Evolutionary conservation across 163 green algal species (phyloP).

Genomic region (Scenedesmus sp.): DNA sequence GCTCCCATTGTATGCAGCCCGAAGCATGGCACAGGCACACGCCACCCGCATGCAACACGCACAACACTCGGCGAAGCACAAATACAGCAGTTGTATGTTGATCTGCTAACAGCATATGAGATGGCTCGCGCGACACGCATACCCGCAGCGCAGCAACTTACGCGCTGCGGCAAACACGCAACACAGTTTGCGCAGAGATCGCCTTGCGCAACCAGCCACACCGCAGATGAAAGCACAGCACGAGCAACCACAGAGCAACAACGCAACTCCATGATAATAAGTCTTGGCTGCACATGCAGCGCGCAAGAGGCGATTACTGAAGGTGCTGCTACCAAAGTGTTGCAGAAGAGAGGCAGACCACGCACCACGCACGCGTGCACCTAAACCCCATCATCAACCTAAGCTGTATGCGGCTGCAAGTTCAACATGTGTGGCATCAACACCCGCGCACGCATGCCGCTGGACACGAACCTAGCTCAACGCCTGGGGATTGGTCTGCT

Average conservation of each 20-base stretch:
- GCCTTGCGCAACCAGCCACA: not conserved
- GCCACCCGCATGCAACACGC: not conserved
- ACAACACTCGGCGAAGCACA: not conserved
- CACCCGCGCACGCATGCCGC: not conserved
- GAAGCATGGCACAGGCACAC: not conserved
- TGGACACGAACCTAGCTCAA: not conserved
- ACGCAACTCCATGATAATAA: not conserved
- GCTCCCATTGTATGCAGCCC: not conserved
- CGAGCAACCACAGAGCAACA: not conserved
- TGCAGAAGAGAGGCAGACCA: not conserved
- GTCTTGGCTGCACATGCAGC: not conserved
- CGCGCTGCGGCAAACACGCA: not conserved
- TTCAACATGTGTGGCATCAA: not conserved
- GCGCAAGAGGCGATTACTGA: not conserved
- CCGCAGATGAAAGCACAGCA: not conserved
- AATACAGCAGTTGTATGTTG: not conserved
- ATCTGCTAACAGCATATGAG: not conserved
- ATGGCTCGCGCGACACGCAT: not conserved
- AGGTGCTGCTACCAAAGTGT: not conserved
- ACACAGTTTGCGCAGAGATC: not conserved
- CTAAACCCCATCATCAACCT: not conserved
- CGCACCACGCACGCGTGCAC: not conserved
- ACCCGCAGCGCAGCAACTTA: not conserved
- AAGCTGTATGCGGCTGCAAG: not conserved
- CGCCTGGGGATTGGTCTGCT: not conserved